Evolutionary conservation across 495 filamentous ascomycete genomes (phyloP), one percentile per base, ranked within the genome.

Genomic region (Tuber umbilicatum): DNA sequence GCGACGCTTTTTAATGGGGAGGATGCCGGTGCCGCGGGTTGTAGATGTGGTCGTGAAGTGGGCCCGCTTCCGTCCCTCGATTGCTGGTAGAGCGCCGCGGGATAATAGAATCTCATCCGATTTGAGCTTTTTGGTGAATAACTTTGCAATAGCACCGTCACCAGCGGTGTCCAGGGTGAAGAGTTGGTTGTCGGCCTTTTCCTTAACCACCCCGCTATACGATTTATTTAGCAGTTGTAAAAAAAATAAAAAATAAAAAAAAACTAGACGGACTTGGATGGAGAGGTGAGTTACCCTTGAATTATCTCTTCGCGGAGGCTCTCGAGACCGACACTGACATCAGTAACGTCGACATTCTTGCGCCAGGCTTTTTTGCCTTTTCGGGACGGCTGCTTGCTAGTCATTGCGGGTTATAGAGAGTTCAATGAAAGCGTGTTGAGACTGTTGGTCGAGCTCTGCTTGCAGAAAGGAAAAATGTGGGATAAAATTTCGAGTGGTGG

Each of bases 361-460:
- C 95, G 88, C 95, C 95, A 99, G 31, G 95, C 95, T 84, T 94
- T 97, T 85, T 99, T 99, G 76, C 95, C 94, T 84, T 98, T 99
- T 81, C 95, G 87, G 17, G 94, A 97, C 64, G 94, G 90, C 83
- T 98, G 95, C 78, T 90, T 94, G 77, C 85, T 87, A 78, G 77
- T 37, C 75, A 77, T 80, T 89, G 87, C 37, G 14, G 68, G 38
- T 67, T 86, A 85, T 21, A 89, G 89, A 38, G 89, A 84, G 42
- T 73, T 83, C 84, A 70, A 83, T 73, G 67, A 21, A 19, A 19
- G 35, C 27, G 42, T 37, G 31, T 45, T 23, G 70, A 77, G 71
- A 70, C 35, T 35, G 27, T 4, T 35, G 55, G n/a, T 27, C 14
- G 55, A 64, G 3, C 7, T 64, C 27, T 10, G 16, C 2, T 16